Conservation (phyloP, 768 basidiomycete genomes). For the Sistotremastrum niveocremeum region DNA sequence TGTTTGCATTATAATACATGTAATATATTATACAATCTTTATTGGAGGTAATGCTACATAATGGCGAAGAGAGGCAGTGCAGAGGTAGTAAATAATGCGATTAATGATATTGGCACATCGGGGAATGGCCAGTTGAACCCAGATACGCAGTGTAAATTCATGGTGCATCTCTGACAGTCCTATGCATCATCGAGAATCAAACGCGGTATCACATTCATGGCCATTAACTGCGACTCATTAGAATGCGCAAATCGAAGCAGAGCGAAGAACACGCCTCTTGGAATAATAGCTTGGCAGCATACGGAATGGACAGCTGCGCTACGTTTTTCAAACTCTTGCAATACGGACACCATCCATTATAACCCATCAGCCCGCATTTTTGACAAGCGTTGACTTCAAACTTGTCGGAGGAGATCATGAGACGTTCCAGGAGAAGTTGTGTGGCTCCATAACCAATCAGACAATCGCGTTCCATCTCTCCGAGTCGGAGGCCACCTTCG, state of each 20-base stretch:
- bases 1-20: too few species aligned
- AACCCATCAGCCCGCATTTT: conserved; percentile 88
- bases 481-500: conserved; percentile 91
- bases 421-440: conserved; percentile 85
- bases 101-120: too few species aligned
- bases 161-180: too few species aligned
- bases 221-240: conserved; percentile 56
- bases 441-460: conserved; percentile 98
- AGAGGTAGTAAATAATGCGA: too few species aligned
- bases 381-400: conserved; percentile 96
- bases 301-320: conserved; percentile 90
- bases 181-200: conserved; percentile 75
- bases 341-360: conserved; percentile 92
- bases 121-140: too few species aligned
- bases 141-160: too few species aligned
- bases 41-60: too few species aligned
- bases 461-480: conserved; percentile 99
- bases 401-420: conserved; percentile 98
- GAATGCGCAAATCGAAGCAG: conserved; percentile 1
- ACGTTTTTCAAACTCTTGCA: conserved; percentile 97
- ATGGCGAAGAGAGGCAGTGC: too few species aligned
- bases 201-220: conserved; percentile 92
- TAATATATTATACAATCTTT: too few species aligned
- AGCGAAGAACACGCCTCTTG: conserved; percentile 50
- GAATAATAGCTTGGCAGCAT: conserved; percentile 87